These are phyloP conservation scores for Fusarium bactridioides DNA, from an alignment of 2,329 filamentous ascomycete genomes.

Conservation along the genomic window DNA sequence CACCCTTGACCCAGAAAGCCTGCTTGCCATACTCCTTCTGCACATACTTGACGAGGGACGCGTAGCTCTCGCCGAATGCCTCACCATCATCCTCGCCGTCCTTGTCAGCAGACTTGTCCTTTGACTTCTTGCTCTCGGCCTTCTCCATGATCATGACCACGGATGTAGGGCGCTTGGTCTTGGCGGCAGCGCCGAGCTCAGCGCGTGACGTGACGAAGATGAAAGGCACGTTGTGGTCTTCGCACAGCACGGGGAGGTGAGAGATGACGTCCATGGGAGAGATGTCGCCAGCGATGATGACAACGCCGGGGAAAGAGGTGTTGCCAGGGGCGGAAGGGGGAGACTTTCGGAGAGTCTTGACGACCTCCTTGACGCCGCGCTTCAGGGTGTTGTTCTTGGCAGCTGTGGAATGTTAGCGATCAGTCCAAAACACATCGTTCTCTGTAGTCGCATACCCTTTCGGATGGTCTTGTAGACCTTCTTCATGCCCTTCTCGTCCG, in stretches of 20 bases:
- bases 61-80: conserved; percentile 70
- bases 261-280: conserved; percentile 98
- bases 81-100: conserved; percentile 61
- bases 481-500: conserved; percentile 78
- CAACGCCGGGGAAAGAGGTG: conserved; percentile 73
- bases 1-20: conserved; percentile 57
- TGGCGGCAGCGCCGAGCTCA: conserved; percentile 90
- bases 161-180: conserved; percentile 94
- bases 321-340: conserved; percentile 71
- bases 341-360: conserved; percentile 97
- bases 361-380: conserved; percentile 98
- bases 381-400: conserved; percentile 96
- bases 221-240: conserved; percentile 97
- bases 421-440: not conserved
- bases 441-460: conserved; percentile 56
- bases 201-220: conserved; percentile 92
- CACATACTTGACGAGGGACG: conserved; percentile 70
- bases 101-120: conserved; percentile 54
- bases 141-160: conserved; percentile 87
- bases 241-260: conserved; percentile 96
- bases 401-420: conserved; percentile 62
- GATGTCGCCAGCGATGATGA: conserved; percentile 96
- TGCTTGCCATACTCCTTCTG: conserved; percentile 71
- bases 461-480: conserved; percentile 66
- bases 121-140: conserved; percentile 55